Base-by-base conservation (phyloP, 2,329 filamentous ascomycete genomes). In the Cercospora sp. region DNA sequence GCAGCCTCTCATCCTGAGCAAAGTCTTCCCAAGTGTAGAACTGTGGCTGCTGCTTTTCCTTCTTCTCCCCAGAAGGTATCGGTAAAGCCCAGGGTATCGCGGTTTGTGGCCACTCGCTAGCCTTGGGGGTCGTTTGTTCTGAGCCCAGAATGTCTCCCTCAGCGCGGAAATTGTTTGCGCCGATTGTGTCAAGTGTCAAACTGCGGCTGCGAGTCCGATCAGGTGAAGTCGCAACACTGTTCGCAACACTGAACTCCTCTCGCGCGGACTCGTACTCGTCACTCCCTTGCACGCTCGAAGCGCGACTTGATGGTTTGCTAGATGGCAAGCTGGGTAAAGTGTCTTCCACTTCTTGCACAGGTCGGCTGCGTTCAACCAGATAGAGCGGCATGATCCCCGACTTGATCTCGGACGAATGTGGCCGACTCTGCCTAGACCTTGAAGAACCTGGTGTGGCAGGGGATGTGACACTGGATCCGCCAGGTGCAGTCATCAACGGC, bases 81-180 rank as follows among this genome's bases (percentile, higher is more conserved):
- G 61, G 18, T 13, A 60, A 18, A 10, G 62, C 23, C 66, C 66
- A 68, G 23, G 66, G 66, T 9, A 68, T 68, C 8, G 66, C 66
- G 20, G 63, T 63, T 20, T 63, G 58, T 9, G 63, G 65, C 57
- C 85, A 85, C 9, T 82, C 78, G 18, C 83, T 84, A 4, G 89
- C 89, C 69, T 88, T 91, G 1, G 91, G 91, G 1, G 91, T 93
- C 0, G 86, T 85, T 74, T 92, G 87, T 71, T 88, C 82, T 5
- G 89, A 91, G 55, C 84, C 89, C 8, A 88, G 80, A 60, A 89
- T 86, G 8, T 80, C 75, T 26, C 69, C 70, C 2, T 68, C 60
- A 9, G 66, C 42, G 45, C 70, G 57, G 8, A 36, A 70, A 9
- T 59, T 59, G 57, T 74, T 71, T 3, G 75, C 73, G 5, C 65